Evolutionary conservation across 805 yeast genomes (phyloP).

Genomic region (Spencermartinsiella europaea): DNA sequence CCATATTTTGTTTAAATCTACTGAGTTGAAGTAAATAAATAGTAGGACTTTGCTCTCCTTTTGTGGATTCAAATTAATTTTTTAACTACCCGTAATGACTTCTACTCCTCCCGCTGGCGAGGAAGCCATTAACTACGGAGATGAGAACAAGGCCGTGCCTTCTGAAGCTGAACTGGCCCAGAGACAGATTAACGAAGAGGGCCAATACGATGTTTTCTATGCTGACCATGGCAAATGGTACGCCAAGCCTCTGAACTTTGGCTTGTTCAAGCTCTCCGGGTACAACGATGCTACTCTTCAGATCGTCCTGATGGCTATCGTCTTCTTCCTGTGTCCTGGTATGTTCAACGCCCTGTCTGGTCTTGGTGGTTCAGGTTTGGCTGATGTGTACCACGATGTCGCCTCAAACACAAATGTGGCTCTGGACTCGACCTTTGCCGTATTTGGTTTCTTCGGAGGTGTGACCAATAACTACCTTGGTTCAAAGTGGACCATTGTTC

Average conservation of each 20-base stretch:
- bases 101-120: slow-evolving; percentile 1
- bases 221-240: slow-evolving; percentile 1
- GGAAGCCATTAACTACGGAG: slow-evolving; percentile 2
- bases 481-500: slow-evolving; percentile 35
- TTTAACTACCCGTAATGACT: background rate
- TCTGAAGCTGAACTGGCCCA: background rate
- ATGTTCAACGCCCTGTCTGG: slow-evolving; percentile 24
- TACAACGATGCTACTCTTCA: slow-evolving; percentile 39
- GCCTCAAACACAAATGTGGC: slow-evolving; percentile 37
- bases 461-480: slow-evolving; percentile 40
- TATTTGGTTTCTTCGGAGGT: slow-evolving; percentile 40
- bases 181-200: background rate
- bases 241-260: slow-evolving; percentile 1
- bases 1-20: too few species aligned
- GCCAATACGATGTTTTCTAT: background rate
- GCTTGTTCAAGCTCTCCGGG: slow-evolving; percentile 30
- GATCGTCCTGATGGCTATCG: slow-evolving; percentile 42
- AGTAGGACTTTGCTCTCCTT: background rate
- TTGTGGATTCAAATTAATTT: background rate
- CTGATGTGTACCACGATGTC: slow-evolving; percentile 30
- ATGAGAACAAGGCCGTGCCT: slow-evolving; percentile 1
- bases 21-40: too few species aligned
- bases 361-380: slow-evolving; percentile 15
- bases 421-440: slow-evolving; percentile 49
- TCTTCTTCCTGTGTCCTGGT: slow-evolving; percentile 46